Base-by-base conservation (phyloP, 495 filamentous ascomycete species). In the Lasiosphaeria ovina region DNA sequence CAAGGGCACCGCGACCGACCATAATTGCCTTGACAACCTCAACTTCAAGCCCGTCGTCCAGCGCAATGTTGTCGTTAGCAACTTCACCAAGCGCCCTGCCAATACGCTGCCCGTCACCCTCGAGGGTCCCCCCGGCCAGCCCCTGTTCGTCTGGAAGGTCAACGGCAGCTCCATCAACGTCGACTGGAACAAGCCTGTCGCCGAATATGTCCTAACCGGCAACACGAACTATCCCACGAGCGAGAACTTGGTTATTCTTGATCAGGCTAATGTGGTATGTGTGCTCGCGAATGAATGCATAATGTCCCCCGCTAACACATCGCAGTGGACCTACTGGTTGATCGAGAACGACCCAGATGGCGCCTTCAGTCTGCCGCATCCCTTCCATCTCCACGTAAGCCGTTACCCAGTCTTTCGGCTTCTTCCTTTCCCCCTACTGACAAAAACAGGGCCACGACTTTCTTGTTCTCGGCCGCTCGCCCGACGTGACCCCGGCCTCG, bases 391-490 rank as follows among this genome's bases (percentile, higher is more conserved):
- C 12, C 72, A 74, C 62, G 67, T 64, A 62, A 58, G 63, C 8
- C 10, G 17, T 50, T n/a, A n/a, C 35, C 38, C 38, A 14, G 36
- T 17, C 24, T 51, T 24, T 47, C 33, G 47, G 12, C 48, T 54
- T 34, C 36, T 35, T 38, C 12, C 42, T 3, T 34, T 34, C 7
- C 31, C 35, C 32, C 12, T 14, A 57, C 42, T 49, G 38, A 51
- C 79, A 83, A 61, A 71, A 83, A 9, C 77, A 84, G 66, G 83
- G 83, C 3, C 80, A 89, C 67, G 79, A 88, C 63, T 89, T 89
- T 73, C 68, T 76, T 48, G 72, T 88, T 36, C 69, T 88, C 17
- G 76, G 80, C 32, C 67, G 69, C 57, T 72, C 69, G 1, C 71
- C 69, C 52, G 66, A 64, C 62, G 59, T 17, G 34, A 3, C 58